phyloP scores from a whole-genome alignment of 345 rosid species.

The Corchorus capsularis region DNA sequence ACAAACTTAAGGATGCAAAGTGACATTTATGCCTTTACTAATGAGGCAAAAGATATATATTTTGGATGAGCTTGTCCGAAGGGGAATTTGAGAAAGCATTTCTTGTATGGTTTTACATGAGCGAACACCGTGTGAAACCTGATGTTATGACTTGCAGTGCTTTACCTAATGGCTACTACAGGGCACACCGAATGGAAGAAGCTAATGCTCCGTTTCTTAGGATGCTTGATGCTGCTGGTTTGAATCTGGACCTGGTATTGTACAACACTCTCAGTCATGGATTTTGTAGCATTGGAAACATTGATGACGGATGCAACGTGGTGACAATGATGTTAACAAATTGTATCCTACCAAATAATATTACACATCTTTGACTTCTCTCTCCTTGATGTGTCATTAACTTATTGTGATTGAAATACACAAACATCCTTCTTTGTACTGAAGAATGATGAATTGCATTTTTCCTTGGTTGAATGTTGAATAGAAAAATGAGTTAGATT shows the following conservation, averaged over 20 bases:
- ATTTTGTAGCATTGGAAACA: conserved; percentile 41
- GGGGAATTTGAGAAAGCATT: conserved; percentile 53
- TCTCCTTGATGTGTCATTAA: background rate
- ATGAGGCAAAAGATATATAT: too few relatives aligned
- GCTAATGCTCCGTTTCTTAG: conserved; percentile 42
- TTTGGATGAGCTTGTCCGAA: conserved; percentile 48
- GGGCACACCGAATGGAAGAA: conserved; percentile 40
- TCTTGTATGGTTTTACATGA: conserved; percentile 51
- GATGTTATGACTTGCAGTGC: conserved; percentile 57
- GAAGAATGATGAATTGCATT: background rate
- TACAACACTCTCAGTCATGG: conserved; percentile 55
- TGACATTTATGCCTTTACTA: too few relatives aligned
- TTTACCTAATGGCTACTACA: conserved; percentile 51
- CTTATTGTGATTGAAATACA: background rate
- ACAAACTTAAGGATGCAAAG: too few relatives aligned
- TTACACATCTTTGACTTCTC: conserved; percentile 22
- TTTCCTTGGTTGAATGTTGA: background rate
- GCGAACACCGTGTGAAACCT: conserved; percentile 42
- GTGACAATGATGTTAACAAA: conserved; percentile 42
- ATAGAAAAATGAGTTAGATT: background rate
- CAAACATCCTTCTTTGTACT: background rate
- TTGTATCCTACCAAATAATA: conserved; percentile 42
- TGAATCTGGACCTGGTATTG: conserved; percentile 46
- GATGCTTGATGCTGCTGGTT: conserved; percentile 48
- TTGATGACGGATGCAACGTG: conserved; percentile 45